Conservation (phyloP, 2,329 filamentous ascomycete genomes). For the Calonectria fujianensis region DNA sequence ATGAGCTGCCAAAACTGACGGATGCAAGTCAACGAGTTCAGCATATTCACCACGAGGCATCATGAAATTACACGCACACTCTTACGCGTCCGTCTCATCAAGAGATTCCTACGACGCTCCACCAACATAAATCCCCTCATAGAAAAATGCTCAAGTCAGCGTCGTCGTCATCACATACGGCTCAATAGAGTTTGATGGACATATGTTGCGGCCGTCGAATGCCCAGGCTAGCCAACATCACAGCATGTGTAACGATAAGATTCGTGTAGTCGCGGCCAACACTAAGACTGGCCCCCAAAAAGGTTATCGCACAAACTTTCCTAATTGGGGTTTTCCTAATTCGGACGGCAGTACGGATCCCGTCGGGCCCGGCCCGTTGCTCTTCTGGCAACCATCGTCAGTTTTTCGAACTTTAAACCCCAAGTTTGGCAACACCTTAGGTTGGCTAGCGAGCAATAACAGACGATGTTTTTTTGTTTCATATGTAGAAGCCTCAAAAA, state of each 20-base stretch:
- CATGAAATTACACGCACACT: not conserved
- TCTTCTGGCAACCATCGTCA: not conserved
- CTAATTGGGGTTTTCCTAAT: not conserved
- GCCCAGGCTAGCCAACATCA: not conserved
- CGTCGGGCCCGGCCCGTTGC: not conserved
- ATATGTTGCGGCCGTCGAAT: not conserved
- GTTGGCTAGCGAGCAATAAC: not conserved
- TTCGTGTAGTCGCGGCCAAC: not conserved
- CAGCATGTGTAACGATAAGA: not conserved
- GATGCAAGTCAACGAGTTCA: too few species aligned
- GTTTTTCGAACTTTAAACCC: constrained; percentile 1
- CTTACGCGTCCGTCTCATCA: not conserved
- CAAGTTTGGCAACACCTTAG: not conserved
- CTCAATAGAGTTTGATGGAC: not conserved
- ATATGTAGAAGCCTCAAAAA: not conserved
- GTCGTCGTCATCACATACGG: not conserved
- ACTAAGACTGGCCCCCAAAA: not conserved
- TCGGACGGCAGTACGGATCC: not conserved
- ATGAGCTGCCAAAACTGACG: not conserved
- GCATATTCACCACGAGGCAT: not conserved
- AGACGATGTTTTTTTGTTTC: not conserved
- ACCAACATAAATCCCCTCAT: not conserved
- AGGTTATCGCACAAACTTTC: not conserved
- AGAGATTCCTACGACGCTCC: not conserved
- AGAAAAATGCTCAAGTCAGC: not conserved